Conservation (phyloP, 345 rosid genomes). For the Gynandropsis gynandra region DNA sequence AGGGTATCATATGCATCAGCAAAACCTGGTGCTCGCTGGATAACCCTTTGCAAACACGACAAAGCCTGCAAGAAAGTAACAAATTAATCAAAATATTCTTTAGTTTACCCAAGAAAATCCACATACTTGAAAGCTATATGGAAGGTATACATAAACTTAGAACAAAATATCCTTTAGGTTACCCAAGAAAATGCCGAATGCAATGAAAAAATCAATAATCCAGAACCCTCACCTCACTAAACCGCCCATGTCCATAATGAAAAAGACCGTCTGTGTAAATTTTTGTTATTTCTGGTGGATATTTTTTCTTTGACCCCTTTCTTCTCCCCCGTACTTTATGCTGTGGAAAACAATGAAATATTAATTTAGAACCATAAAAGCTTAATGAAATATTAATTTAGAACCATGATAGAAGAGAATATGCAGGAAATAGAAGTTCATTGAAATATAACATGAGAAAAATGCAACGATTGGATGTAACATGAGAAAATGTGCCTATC, state of each 20-base stretch:
- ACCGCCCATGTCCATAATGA: constrained; percentile 52
- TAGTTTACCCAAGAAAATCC: no score
- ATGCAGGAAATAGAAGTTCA: not conserved
- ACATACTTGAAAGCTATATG: not conserved
- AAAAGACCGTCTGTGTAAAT: constrained; percentile 69
- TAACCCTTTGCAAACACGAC: constrained; percentile 48
- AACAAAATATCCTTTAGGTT: not conserved
- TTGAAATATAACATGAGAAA: constrained; percentile 12
- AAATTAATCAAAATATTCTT: constrained; percentile 18
- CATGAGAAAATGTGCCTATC: no score
- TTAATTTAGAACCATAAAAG: not conserved
- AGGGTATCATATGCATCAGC: constrained; percentile 69
- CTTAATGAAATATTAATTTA: constrained; percentile 7
- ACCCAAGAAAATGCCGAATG: constrained; percentile 6
- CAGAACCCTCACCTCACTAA: constrained; percentile 45
- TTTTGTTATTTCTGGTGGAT: constrained; percentile 43
- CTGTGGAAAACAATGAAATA: constrained; percentile 28
- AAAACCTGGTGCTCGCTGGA: constrained; percentile 58
- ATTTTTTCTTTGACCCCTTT: constrained; percentile 55
- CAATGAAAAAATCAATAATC: constrained; percentile 13
- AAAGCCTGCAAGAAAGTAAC: constrained; percentile 51
- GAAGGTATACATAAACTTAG: not conserved
- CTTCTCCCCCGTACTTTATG: constrained; percentile 61
- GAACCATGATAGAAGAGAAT: not conserved
- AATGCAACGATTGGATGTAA: not conserved